These are phyloP conservation scores for Eutrema japonicum DNA, from an alignment of 345 rosid species.

Conservation along the genomic window DNA sequence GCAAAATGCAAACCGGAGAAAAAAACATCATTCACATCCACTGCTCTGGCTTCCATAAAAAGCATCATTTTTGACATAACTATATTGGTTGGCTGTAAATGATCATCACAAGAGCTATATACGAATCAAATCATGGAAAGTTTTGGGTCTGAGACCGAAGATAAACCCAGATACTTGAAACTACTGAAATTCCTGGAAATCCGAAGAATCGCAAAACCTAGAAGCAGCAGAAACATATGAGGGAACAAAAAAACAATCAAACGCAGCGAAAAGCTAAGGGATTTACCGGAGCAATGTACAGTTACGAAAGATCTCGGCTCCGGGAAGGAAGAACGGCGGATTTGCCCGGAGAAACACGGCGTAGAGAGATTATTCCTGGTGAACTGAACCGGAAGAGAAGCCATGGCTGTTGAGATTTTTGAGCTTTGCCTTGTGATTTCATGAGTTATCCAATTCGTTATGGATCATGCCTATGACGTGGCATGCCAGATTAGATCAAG, in stretches of 20 bases:
- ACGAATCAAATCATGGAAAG: background rate
- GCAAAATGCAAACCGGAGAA: constrained; percentile 10
- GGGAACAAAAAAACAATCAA: background rate
- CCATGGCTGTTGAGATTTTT: constrained; percentile 45
- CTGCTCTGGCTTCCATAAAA: background rate
- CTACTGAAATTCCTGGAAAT: background rate
- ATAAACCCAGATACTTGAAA: background rate
- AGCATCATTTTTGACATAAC: background rate
- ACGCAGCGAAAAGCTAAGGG: background rate
- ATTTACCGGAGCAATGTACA: constrained; percentile 59
- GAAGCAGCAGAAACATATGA: background rate
- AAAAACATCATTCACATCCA: constrained; percentile 25
- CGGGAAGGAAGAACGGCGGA: constrained; percentile 34
- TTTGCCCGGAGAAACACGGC: constrained; percentile 25
- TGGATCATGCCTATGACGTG: constrained; percentile 51
- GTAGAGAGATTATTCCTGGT: constrained; percentile 34
- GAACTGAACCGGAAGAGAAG: constrained; percentile 51
- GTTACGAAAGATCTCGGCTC: constrained; percentile 42
- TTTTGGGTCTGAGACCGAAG: background rate
- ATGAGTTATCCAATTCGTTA: constrained; percentile 45
- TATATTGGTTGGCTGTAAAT: background rate
- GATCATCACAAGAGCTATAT: constrained; percentile 6
- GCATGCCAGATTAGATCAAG: constrained; percentile 33
- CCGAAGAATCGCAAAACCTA: background rate
- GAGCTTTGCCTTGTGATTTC: background rate